A percentile compares a stretch with the other conserved stretches of the same genome.
phyloP scores from a whole-genome alignment of 2,329 filamentous ascomycete genomes.

The Clarireedia homoeocarpa region DNA sequence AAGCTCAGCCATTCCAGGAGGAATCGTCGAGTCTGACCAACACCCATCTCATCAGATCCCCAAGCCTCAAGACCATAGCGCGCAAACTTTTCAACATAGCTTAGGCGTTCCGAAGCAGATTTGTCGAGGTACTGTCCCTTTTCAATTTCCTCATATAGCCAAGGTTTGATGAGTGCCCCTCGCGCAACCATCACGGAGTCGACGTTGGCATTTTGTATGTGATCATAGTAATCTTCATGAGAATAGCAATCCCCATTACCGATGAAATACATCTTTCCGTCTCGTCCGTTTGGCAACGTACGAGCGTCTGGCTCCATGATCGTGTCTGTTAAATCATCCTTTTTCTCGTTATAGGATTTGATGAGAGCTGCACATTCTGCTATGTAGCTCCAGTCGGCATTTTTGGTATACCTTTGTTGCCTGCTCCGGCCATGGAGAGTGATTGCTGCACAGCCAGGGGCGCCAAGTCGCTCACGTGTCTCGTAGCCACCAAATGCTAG shows the following conservation, averaged over 20 bases:
- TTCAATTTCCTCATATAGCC: constrained; percentile 96
- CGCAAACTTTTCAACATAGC: constrained; percentile 81
- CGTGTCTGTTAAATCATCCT: constrained; percentile 64
- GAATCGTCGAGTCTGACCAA: constrained; percentile 86
- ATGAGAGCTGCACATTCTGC: constrained; percentile 81
- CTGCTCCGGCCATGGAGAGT: constrained; percentile 89
- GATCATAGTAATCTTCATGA: constrained; percentile 75
- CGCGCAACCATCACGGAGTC: constrained; percentile 97
- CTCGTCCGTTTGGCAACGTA: constrained; percentile 57
- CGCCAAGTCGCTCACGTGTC: constrained; percentile 59
- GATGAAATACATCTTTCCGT: constrained; percentile 76
- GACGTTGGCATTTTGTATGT: constrained; percentile 69
- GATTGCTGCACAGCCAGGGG: constrained; percentile 85
- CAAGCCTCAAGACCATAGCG: constrained; percentile 88
- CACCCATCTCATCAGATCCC: constrained; percentile 90
- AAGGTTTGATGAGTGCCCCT: constrained; percentile 93
- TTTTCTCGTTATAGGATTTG: constrained; percentile 66
- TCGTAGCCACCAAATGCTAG: constrained; percentile 75
- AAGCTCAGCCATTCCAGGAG: constrained; percentile 95
- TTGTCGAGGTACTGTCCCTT: constrained; percentile 93
- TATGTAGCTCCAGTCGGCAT: constrained; percentile 94
- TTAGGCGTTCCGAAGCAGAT: constrained; percentile 75
- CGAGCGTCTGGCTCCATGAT: constrained; percentile 67
- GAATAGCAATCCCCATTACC: constrained; percentile 97
- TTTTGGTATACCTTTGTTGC: constrained; percentile 87